Conservation (phyloP, 73 alveolate genomes). For the Uronychia setigera region DNA sequence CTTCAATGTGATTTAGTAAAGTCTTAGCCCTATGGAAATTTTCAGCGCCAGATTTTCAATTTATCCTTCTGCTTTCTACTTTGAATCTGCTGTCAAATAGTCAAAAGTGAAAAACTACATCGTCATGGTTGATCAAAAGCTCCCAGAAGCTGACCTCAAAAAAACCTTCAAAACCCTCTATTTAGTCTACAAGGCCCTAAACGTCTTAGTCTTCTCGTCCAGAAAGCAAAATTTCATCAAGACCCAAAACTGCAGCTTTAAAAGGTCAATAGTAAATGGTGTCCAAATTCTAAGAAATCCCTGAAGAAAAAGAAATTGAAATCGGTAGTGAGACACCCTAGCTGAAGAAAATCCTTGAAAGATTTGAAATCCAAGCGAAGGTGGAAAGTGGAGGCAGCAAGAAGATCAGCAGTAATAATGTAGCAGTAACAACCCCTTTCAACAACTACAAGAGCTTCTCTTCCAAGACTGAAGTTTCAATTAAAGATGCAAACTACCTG, state of each 20-base stretch:
- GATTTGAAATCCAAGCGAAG: background rate
- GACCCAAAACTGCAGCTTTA: background rate
- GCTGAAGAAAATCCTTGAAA: background rate
- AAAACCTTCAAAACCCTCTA: no score
- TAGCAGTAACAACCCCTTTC: background rate
- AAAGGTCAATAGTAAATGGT: background rate
- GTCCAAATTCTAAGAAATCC: background rate
- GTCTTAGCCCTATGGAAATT: constrained; percentile 14
- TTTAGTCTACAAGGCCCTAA: no score
- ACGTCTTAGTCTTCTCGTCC: no score
- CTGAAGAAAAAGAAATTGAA: no score
- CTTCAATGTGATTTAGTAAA: background rate
- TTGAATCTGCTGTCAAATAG: constrained; percentile 17
- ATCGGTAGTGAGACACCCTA: background rate
- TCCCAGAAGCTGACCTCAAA: background rate
- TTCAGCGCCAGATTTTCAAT: constrained; percentile 6
- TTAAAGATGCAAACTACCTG: background rate
- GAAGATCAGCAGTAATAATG: background rate
- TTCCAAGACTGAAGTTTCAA: background rate
- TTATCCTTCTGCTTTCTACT: constrained; percentile 23
- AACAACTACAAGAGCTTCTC: background rate
- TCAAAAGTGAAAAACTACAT: constrained; percentile 14
- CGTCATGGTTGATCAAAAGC: constrained; percentile 19
- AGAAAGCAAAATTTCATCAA: background rate
- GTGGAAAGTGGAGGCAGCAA: background rate